phyloP scores from a whole-genome alignment of 106 monocot species.

The Hemerocallis citrina region DNA sequence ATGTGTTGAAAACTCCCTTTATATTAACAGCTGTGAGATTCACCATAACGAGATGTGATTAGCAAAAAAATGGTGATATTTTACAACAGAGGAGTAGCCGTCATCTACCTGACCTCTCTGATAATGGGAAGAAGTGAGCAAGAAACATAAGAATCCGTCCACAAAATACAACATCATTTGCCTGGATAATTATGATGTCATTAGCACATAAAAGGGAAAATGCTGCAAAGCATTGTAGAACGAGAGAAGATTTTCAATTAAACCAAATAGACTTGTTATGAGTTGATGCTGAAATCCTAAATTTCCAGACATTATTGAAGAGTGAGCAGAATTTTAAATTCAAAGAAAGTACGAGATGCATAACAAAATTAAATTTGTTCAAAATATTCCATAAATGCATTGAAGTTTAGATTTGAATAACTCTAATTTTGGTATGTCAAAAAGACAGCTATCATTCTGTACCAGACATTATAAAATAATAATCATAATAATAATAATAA shows the following conservation, averaged over 20 bases:
- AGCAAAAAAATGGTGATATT: conserved; percentile 5
- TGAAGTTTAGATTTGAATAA: not conserved
- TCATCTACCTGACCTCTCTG: conserved; percentile 83
- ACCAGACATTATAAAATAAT: no score
- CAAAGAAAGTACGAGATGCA: not conserved
- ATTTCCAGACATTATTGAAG: not conserved
- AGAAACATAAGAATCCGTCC: conserved; percentile 99
- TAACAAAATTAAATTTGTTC: not conserved
- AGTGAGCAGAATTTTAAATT: not conserved
- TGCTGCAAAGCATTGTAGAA: not conserved
- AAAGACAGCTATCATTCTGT: not conserved
- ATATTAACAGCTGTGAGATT: conserved; percentile 81
- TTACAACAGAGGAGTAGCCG: not conserved
- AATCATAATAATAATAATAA: no score
- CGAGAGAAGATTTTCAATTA: not conserved
- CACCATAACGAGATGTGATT: conserved; percentile 2
- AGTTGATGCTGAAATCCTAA: not conserved
- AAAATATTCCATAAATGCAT: not conserved
- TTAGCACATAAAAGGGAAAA: not conserved
- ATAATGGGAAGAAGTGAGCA: conserved; percentile 97
- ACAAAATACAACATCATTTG: conserved; percentile 98
- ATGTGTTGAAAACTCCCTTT: conserved; percentile 92
- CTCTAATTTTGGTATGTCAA: not conserved
- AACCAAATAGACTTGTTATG: not conserved
- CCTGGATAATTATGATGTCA: conserved; percentile 36